Conservation (phyloP, 1,139 yeast species). For the Yamadazyma pseudoaaseri region DNA sequence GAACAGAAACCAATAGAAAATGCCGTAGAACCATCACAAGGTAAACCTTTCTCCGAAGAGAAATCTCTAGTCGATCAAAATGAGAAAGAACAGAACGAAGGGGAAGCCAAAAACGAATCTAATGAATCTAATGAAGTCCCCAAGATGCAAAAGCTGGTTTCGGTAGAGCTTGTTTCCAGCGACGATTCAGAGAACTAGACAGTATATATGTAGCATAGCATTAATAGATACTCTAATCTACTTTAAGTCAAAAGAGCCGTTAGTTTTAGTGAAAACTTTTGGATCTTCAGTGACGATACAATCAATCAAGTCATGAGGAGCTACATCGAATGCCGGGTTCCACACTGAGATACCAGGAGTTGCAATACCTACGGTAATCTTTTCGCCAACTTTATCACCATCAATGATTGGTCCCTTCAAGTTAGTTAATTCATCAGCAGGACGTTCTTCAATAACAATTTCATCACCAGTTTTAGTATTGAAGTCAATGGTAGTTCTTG, state of each 20-base stretch:
- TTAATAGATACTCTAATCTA: constrained; percentile 2
- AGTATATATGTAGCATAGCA: neutral
- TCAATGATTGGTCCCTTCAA: constrained; percentile 62
- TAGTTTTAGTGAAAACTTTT: constrained; percentile 49
- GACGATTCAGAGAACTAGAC: neutral
- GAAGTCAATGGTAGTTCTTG: constrained; percentile 83
- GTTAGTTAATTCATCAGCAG: constrained; percentile 72
- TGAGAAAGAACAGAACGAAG: neutral
- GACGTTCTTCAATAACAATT: constrained; percentile 86
- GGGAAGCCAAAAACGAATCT: neutral
- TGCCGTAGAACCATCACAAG: neutral
- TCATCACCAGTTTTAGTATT: constrained; percentile 64
- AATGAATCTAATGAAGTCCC: neutral
- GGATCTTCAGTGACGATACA: constrained; percentile 81
- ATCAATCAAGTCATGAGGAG: constrained; percentile 79
- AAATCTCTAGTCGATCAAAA: too few species aligned
- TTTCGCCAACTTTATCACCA: constrained; percentile 42
- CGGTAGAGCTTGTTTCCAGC: neutral
- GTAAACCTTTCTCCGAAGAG: too few species aligned
- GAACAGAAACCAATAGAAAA: neutral
- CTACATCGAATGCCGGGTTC: constrained; percentile 97
- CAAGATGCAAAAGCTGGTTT: neutral
- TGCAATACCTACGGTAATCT: constrained; percentile 68
- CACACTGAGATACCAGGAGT: constrained; percentile 85
- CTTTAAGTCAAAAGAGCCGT: constrained; percentile 26